A percentile compares a stretch with the other conserved stretches of the same genome.
These are phyloP conservation scores for Corchorus olitorius DNA, from an alignment of 345 rosid species.

Conservation along the genomic window DNA sequence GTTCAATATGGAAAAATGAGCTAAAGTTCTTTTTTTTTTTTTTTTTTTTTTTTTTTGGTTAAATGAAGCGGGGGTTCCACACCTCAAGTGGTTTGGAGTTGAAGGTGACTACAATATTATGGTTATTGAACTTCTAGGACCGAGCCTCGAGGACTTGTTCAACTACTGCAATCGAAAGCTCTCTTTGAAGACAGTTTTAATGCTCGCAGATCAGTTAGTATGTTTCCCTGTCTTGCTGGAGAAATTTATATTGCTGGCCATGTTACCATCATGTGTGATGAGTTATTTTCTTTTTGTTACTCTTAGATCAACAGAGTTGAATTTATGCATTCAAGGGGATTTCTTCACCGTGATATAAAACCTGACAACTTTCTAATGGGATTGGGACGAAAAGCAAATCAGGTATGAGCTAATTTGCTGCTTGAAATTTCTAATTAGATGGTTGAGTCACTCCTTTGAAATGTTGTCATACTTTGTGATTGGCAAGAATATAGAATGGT, in stretches of 20 bases:
- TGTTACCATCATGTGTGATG: not conserved
- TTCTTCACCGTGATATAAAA: conserved; percentile 96
- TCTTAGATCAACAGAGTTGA: conserved; percentile 85
- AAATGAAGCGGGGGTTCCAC: conserved; percentile 57
- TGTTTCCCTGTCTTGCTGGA: conserved; percentile 11
- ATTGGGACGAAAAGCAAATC: conserved; percentile 89
- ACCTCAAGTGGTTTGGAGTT: conserved; percentile 66
- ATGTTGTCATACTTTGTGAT: not conserved
- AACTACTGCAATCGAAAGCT: conserved; percentile 63
- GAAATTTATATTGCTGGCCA: not conserved
- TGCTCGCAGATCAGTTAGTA: conserved; percentile 77
- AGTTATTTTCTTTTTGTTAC: conserved; percentile 1
- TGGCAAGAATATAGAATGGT: conserved; percentile 1
- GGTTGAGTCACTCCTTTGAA: not conserved
- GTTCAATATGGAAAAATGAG: not conserved
- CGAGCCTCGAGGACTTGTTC: conserved; percentile 69
- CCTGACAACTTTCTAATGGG: conserved; percentile 99
- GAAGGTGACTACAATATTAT: conserved; percentile 62
- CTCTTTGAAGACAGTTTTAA: conserved; percentile 61
- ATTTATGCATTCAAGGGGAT: conserved; percentile 91
- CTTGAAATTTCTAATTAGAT: not conserved
- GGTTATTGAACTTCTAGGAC: conserved; percentile 69
- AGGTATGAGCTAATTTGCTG: conserved; percentile 45
- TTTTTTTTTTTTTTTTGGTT: conserved; percentile 7
- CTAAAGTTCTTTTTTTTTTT: conserved; percentile 14